Conservation (phyloP, 2,329 filamentous ascomycete species). For the Alternaria longipes region DNA sequence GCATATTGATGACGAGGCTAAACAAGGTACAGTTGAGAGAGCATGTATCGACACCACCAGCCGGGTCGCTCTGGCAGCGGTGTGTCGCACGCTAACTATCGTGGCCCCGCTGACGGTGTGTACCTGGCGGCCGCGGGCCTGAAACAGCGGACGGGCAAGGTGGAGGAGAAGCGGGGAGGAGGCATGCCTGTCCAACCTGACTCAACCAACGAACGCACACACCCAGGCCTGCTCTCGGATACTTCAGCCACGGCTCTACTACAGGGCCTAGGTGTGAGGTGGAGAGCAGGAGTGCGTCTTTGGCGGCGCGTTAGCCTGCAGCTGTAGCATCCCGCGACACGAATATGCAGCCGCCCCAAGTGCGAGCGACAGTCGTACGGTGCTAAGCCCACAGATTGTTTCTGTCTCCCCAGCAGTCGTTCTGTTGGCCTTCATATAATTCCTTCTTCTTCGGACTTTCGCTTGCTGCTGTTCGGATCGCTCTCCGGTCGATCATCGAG, state of each 20-base stretch:
- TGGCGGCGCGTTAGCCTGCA: slow-evolving; percentile 27
- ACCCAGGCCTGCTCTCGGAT: slow-evolving; percentile 28
- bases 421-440: slow-evolving; percentile 10
- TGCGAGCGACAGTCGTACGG: slow-evolving; percentile 18
- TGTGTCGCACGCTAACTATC: slow-evolving; percentile 34
- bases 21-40: not conserved
- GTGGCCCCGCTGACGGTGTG: slow-evolving; percentile 22
- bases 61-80: slow-evolving; percentile 25
- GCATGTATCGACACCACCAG: slow-evolving; percentile 11
- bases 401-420: slow-evolving; percentile 13
- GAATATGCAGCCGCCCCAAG: slow-evolving; percentile 31
- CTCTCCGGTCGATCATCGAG: slow-evolving; percentile 21
- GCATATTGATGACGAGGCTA: slow-evolving; percentile 1
- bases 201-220: slow-evolving; percentile 19
- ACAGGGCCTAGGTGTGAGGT: slow-evolving; percentile 22
- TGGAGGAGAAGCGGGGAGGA: slow-evolving; percentile 30
- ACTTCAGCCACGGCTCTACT: slow-evolving; percentile 21
- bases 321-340: slow-evolving; percentile 31
- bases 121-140: slow-evolving; percentile 28
- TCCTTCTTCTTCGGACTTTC: slow-evolving; percentile 14
- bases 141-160: slow-evolving; percentile 38
- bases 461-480: slow-evolving; percentile 16
- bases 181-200: slow-evolving; percentile 15
- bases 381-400: slow-evolving; percentile 18
- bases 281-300: slow-evolving; percentile 20